Base-by-base conservation (phyloP, 108 stramenopile species). In the Pseudonitzschia delicatissima region DNA sequence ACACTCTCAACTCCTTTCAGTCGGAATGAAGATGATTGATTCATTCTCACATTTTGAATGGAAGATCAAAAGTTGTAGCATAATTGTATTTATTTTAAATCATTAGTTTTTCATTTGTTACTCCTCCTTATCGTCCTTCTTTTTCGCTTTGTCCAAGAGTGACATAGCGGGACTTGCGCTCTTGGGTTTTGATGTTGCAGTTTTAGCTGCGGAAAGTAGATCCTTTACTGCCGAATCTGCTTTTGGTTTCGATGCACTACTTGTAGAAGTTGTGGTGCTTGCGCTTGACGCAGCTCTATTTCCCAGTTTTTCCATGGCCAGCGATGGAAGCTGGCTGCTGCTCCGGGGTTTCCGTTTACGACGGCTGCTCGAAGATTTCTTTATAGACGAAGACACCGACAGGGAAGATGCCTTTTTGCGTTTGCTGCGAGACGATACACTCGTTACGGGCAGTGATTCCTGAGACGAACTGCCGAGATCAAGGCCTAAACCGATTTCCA, bases 301-400 rank as follows among this genome's bases (percentile, higher is more conserved):
- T 48, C 45, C 64, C 6, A 64, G 27, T 47, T 34, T 42, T 27
- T 37, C 60, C 60, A 61, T 61, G 18, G 60, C 27, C 15, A 25
- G 23, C 11, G 64, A 42, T 34, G 64, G 64, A 32, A 48, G 44
- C 11, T 32, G 64, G 13, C 45, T 48, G 21, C 39, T 20, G 23
- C 20, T 4, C 15, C n/a, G n/a, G n/a, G n/a, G n/a, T n/a, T n/a
- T n/a, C n/a, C 6, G 18, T 42, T 26, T 40, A 37, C 37, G 60
- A 4, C 60, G 60, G 0, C 39, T 11, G 20, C 18, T 9, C 32
- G 39, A 37, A n/a, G 60, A 27, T n/a, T 40, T 37, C 7, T 18
- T 8, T 5, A 28, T 37, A 0, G 53, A 33, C n/a, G 53, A 55
- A 2, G 47, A 48, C 20, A n/a, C n/a, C n/a, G 47, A 48, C 20